These are phyloP conservation scores for Starmerella etchellsii DNA, from an alignment of 805 yeast genomes.

Conservation along the genomic window DNA sequence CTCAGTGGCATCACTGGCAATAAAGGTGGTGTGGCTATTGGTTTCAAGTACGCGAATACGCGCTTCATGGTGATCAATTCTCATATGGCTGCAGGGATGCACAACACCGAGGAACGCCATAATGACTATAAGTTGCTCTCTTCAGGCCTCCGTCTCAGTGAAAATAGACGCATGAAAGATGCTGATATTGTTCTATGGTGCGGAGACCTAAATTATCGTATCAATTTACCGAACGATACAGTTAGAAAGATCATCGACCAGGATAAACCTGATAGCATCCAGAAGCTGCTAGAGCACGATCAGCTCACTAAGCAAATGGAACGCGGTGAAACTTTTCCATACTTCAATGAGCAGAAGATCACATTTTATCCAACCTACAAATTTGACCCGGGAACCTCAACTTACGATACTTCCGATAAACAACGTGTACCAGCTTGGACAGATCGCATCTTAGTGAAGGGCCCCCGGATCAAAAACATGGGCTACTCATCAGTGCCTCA, in stretches of 20 bases:
- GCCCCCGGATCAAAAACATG: conserved; percentile 34
- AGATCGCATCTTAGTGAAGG: conserved; percentile 65
- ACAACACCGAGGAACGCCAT: conserved; percentile 70
- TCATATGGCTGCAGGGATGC: conserved; percentile 87
- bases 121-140: conserved; percentile 67
- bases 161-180: conserved; percentile 63
- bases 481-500: conserved; percentile 59
- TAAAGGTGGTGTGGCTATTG: conserved; percentile 89
- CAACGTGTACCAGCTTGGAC: conserved; percentile 95
- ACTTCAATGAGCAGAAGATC: conserved; percentile 63
- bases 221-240: conserved; percentile 55
- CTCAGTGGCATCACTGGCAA: conserved; percentile 95
- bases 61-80: conserved; percentile 76
- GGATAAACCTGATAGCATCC: conserved; percentile 12
- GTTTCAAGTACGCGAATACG: conserved; percentile 71
- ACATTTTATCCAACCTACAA: conserved; percentile 84
- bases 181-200: conserved; percentile 87
- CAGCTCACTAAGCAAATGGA: conserved; percentile 69
- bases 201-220: conserved; percentile 87
- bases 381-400: conserved; percentile 69
- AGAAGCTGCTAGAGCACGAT: conserved; percentile 47
- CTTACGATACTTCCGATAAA: conserved; percentile 81
- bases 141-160: conserved; percentile 62
- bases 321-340: conserved; percentile 56
- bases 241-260: conserved; percentile 46